phyloP scores from a whole-genome alignment of 345 rosid genomes.

The Dovyalis caffra region DNA sequence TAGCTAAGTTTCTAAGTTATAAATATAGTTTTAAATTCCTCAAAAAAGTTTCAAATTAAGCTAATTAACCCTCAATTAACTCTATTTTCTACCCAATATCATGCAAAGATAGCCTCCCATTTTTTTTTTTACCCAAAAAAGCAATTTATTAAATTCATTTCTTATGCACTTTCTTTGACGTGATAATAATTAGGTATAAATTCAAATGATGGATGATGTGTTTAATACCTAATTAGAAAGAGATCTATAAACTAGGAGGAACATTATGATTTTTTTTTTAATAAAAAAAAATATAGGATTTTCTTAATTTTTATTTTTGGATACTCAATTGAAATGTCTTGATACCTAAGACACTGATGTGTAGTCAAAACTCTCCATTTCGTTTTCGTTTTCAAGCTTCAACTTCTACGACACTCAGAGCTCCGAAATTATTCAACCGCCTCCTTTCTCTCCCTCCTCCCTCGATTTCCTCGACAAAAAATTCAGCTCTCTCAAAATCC shows the following conservation, averaged over 20 bases:
- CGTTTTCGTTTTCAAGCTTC: background rate
- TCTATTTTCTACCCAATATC: background rate
- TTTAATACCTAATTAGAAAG: too few relatives aligned
- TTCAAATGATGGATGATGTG: too few relatives aligned
- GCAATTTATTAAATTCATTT: background rate
- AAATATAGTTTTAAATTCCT: background rate
- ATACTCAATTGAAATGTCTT: background rate
- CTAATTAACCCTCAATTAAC: background rate
- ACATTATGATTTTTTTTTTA: too few relatives aligned
- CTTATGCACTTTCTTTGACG: background rate
- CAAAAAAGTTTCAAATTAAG: background rate
- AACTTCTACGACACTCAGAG: background rate
- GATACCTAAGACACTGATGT: background rate
- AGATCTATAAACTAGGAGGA: too few relatives aligned
- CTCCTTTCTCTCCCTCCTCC: background rate
- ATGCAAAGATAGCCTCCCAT: too few relatives aligned
- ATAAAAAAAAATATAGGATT: background rate
- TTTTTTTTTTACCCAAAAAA: too few relatives aligned
- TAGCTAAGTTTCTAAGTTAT: background rate
- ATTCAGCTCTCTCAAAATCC: slow-evolving; percentile 22
- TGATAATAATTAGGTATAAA: background rate
- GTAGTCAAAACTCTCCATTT: background rate
- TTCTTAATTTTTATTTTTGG: background rate
- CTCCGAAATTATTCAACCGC: slow-evolving; percentile 8
- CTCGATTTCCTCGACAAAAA: slow-evolving; percentile 20